Evolutionary conservation across 2,329 filamentous ascomycete species (phyloP).

Genomic region (Emergomyces pasteurianus): DNA sequence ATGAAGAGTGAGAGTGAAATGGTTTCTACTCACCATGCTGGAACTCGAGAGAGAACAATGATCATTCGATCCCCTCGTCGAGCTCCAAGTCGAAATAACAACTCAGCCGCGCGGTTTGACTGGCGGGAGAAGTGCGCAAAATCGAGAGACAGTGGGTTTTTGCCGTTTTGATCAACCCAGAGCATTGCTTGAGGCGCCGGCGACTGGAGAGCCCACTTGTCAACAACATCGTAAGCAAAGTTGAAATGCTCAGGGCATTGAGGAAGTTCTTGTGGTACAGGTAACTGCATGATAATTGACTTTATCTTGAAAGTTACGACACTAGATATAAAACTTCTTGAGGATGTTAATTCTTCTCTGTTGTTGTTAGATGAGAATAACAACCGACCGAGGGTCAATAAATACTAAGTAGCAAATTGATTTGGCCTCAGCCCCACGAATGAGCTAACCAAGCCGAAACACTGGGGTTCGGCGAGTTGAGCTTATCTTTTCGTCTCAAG

Average conservation of each 20-base stretch:
- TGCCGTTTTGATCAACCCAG: conserved; percentile 26
- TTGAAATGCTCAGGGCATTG: conserved; percentile 22
- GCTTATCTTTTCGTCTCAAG: background rate
- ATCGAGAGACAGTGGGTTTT: conserved; percentile 17
- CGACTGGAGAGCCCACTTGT: conserved; percentile 25
- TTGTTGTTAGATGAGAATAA: background rate
- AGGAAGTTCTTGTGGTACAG: conserved; percentile 2
- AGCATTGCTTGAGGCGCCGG: conserved; percentile 23
- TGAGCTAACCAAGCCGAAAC: background rate
- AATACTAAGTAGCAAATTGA: background rate
- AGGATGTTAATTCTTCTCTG: background rate
- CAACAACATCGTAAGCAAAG: conserved; percentile 30
- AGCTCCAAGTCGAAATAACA: conserved; percentile 23
- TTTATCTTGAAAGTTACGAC: background rate
- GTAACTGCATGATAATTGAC: background rate
- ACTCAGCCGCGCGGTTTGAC: conserved; percentile 24
- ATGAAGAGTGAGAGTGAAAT: background rate
- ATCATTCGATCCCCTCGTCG: conserved; percentile 24
- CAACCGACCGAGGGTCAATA: background rate
- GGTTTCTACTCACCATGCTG: conserved; percentile 17
- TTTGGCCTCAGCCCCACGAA: background rate
- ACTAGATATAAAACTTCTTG: background rate
- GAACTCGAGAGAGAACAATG: conserved; percentile 26
- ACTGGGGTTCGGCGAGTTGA: background rate
- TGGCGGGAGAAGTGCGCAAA: conserved; percentile 27